Percentiles rank a stretch among this genome's conserved stretches.
Conservation (phyloP, 176 grass and related monocot species). For the Canna indica region DNA sequence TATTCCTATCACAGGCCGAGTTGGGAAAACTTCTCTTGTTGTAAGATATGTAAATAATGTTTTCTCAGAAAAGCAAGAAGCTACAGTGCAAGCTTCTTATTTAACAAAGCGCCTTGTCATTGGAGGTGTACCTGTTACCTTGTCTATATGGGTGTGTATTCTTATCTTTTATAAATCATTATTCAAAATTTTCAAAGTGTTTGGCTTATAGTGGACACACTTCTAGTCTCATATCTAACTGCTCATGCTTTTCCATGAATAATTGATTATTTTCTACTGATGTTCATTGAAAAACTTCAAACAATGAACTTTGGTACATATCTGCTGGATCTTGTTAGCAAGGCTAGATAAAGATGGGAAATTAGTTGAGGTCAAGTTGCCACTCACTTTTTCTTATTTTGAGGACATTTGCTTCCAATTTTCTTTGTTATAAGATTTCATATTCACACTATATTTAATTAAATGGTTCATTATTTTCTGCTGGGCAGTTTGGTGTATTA, state of each 20-base stretch:
- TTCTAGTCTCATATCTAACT: background rate
- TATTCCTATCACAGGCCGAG: conserved; percentile 28
- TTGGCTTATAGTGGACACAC: background rate
- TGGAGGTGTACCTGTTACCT: conserved; percentile 71
- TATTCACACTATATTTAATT: background rate
- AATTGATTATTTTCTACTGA: background rate
- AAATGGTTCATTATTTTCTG: background rate
- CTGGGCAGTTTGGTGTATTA: background rate
- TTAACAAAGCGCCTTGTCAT: conserved; percentile 56
- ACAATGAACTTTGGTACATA: background rate
- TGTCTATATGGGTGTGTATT: conserved; percentile 77
- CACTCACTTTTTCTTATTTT: background rate
- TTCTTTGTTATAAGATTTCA: background rate
- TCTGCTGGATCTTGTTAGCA: background rate
- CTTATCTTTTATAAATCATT: conserved; percentile 24
- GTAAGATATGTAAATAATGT: conserved; percentile 66
- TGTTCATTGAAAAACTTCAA: background rate
- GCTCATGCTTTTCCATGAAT: background rate
- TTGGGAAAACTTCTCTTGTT: conserved; percentile 78
- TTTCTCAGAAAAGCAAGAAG: conserved; percentile 78
- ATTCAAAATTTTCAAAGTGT: background rate
- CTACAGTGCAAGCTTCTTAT: conserved; percentile 76
- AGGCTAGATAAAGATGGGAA: background rate
- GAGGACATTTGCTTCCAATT: background rate
- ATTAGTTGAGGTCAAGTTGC: background rate